Evolutionary conservation across 805 yeast genomes (phyloP), one percentile per base, ranked within the genome.

Genomic region (Candida endomychidarum): DNA sequence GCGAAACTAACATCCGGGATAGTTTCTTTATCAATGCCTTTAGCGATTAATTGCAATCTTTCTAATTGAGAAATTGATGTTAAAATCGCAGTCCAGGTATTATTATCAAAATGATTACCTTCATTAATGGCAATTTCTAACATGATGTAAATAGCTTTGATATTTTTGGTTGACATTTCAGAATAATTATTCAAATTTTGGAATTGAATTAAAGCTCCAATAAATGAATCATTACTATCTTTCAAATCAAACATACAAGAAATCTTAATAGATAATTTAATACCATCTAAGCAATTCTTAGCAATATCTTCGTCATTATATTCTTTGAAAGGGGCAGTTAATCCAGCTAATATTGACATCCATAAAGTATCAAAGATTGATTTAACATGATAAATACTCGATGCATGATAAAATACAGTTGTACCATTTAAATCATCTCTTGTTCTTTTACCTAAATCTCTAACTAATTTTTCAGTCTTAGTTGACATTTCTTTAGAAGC

Each of bases 311-410:
- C 75, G 50, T 86, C 93, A 50, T 86, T 89, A 47, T 83, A 81
- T 40, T 88, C 96, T 56, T 84, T 88, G 68, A 90, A 89, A 5
- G 96, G 95, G 3, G 95, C 91, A 0, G 97, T 89, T 36, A 93
- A 71, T 0, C 95, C 97, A 5, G 98, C 98, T 49, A 93, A 72
- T 34, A 93, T 78, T 0, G 97, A 88, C 96, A 95, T 90, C 99
- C 99, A 93, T 31, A 86, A 67, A 12, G 87, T 87, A 53, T 91
- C 96, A 64, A 93, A 91, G 56, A 95, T 86, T 1, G 97, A 90
- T 57, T 78, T 83, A 11, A 91, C 96, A 57, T 91, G 96, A 51
- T 88, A 95, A 11, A 86, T 78, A 54, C 86, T 91, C 2, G 89
- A 78, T 0, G 97, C 97, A 14, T 82, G 78, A 60, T 87, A 86